These are phyloP conservation scores for Exobasidium rhododendri DNA, from an alignment of 1,284 basidiomycete genomes.

Conservation along the genomic window DNA sequence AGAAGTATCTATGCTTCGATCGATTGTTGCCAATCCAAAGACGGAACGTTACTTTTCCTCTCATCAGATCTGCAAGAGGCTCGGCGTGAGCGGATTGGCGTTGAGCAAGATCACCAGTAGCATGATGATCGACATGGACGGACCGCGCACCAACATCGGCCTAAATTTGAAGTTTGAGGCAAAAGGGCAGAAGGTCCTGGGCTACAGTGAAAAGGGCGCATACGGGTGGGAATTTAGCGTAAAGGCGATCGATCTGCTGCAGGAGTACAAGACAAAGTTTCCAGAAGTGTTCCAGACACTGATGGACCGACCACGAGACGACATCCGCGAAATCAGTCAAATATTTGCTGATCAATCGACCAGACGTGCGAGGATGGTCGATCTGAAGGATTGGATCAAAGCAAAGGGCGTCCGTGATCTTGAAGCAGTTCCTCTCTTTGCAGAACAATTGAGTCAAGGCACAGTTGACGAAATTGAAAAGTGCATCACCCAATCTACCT, in stretches of 20 bases:
- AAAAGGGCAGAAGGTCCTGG: constrained; percentile 90
- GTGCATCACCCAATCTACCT: constrained; percentile 21
- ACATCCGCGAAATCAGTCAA: constrained; percentile 66
- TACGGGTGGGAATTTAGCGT: constrained; percentile 91
- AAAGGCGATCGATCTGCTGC: constrained; percentile 75
- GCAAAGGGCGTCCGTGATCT: constrained; percentile 80
- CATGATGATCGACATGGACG: constrained; percentile 68
- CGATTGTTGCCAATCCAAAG: constrained; percentile 36
- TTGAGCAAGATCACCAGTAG: constrained; percentile 88
- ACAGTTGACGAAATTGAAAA: constrained; percentile 63
- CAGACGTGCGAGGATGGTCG: constrained; percentile 63
- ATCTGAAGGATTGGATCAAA: constrained; percentile 82
- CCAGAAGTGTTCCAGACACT: constrained; percentile 46
- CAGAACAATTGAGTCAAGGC: constrained; percentile 79
- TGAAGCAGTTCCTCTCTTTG: constrained; percentile 86
- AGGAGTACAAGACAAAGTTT: constrained; percentile 67
- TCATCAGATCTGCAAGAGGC: constrained; percentile 34
- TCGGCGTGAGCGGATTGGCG: constrained; percentile 38
- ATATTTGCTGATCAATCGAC: constrained; percentile 72
- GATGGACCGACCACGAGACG: constrained; percentile 56
- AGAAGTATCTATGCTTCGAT: constrained; percentile 38
- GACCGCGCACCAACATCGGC: constrained; percentile 77
- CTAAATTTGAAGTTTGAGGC: constrained; percentile 94
- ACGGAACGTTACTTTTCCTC: constrained; percentile 35
- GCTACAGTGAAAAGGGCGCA: constrained; percentile 81